Evolutionary conservation across 1,139 yeast species (phyloP).

Genomic region (Yamadazyma sp.): DNA sequence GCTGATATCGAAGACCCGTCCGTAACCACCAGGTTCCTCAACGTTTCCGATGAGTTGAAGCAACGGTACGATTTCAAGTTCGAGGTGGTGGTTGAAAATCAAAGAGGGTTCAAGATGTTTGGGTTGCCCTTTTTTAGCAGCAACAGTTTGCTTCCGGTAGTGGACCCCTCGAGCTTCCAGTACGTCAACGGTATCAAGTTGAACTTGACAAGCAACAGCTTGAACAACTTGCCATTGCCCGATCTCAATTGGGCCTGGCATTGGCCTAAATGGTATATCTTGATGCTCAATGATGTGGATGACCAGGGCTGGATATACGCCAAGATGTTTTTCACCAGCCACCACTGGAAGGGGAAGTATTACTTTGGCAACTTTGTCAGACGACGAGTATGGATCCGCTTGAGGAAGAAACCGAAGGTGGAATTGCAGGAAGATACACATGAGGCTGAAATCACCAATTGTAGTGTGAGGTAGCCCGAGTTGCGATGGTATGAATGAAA

Average conservation of each 20-base stretch:
- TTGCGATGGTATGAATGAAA: too few species aligned
- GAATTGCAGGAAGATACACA: too few species aligned
- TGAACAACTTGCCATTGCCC: conserved; percentile 58
- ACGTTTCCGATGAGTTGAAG: not conserved
- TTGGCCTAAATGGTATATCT: conserved; percentile 72
- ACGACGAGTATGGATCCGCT: conserved; percentile 60
- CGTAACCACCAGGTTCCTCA: not conserved
- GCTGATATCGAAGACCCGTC: conserved; percentile 4
- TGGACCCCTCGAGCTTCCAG: conserved; percentile 59
- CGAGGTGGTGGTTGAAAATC: conserved; percentile 59
- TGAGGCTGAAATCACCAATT: too few species aligned
- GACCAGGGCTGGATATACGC: conserved; percentile 80
- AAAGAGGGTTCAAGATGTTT: conserved; percentile 64
- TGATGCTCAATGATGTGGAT: conserved; percentile 71
- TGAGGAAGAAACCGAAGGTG: conserved; percentile 11
- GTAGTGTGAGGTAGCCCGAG: too few species aligned
- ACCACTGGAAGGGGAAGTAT: conserved; percentile 61
- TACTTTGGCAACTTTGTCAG: conserved; percentile 57
- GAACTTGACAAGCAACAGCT: conserved; percentile 26
- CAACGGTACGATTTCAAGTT: conserved; percentile 10
- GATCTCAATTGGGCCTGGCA: conserved; percentile 70
- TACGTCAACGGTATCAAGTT: conserved; percentile 29
- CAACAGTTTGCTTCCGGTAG: conserved; percentile 53
- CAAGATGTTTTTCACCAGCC: conserved; percentile 42
- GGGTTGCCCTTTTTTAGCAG: conserved; percentile 64